Evolutionary conservation across 352 stramenopile species (phyloP).

Genomic region (Pythium biforme): DNA sequence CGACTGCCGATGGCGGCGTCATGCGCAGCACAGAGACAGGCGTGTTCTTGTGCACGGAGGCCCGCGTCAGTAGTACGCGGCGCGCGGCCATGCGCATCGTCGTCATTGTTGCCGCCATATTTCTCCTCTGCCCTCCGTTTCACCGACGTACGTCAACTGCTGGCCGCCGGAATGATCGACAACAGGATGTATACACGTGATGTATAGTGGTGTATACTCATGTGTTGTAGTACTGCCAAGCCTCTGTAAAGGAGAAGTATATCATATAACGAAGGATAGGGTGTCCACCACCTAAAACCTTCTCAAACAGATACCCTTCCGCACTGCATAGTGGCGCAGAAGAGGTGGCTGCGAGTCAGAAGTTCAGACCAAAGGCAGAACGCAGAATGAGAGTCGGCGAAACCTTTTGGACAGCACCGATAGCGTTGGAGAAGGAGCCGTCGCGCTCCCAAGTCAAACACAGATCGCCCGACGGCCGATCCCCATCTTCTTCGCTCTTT

Average conservation of each 20-base stretch:
- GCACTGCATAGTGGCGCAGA: not conserved
- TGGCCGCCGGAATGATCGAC: conserved; percentile 22
- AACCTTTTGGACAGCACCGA: no score
- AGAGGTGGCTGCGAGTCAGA: conserved; percentile 5
- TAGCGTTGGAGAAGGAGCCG: no score
- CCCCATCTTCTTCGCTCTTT: not conserved
- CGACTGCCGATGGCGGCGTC: not conserved
- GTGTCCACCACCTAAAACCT: no score
- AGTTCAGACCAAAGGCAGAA: conserved; percentile 7
- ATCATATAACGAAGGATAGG: no score
- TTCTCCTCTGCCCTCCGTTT: not conserved
- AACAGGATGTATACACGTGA: conserved; percentile 11
- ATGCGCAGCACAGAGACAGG: not conserved
- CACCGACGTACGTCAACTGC: conserved; percentile 7
- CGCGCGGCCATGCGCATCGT: conserved; percentile 11
- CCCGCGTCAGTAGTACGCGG: conserved; percentile 8
- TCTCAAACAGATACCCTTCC: not conserved
- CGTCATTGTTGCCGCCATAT: not conserved
- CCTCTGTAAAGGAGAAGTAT: no score
- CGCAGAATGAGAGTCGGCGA: no score
- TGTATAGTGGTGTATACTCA: not conserved
- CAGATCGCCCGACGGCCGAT: not conserved
- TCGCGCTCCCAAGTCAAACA: not conserved
- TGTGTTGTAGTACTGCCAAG: not conserved
- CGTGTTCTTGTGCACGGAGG: no score